Conservation (phyloP, 1,139 yeast species). For the Geotrichum australiense region DNA sequence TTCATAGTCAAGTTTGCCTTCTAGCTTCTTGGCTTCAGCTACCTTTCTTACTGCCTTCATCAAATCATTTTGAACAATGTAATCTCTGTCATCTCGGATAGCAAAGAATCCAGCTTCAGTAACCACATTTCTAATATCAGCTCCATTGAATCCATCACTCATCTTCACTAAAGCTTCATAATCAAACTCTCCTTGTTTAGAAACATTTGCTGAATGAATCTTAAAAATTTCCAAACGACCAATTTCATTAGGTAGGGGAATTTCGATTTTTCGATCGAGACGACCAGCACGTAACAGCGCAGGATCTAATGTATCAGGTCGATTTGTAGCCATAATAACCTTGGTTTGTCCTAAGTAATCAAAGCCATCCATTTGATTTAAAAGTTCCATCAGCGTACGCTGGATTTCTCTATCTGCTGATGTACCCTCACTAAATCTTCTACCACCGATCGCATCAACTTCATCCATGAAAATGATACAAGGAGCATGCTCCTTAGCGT, state of each 20-base stretch:
- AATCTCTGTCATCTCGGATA: conserved; percentile 94
- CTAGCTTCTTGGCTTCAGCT: conserved; percentile 93
- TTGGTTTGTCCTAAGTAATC: conserved; percentile 96
- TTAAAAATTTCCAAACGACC: conserved; percentile 93
- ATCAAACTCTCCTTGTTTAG: conserved; percentile 93
- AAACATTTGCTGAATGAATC: conserved; percentile 81
- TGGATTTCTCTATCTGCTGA: conserved; percentile 99
- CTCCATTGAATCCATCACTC: conserved; percentile 99
- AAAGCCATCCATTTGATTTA: conserved; percentile 98
- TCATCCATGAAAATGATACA: conserved; percentile 99
- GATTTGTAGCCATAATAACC: conserved; percentile 97
- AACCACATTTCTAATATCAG: conserved; percentile 93
- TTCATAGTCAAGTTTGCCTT: conserved; percentile 92
- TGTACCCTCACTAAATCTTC: conserved; percentile 97
- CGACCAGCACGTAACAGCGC: conserved; percentile 98
- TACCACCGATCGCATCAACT: conserved; percentile 98
- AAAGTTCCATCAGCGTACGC: conserved; percentile 95
- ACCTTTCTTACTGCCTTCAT: conserved; percentile 98
- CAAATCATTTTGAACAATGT: conserved; percentile 84
- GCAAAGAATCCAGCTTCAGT: conserved; percentile 99
- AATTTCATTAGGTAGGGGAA: conserved; percentile 92
- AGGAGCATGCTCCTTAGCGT: conserved; percentile 97
- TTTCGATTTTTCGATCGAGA: conserved; percentile 94
- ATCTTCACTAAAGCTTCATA: conserved; percentile 95
- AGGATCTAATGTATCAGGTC: conserved; percentile 99